These are phyloP conservation scores for Trichoderma atroviride DNA, from an alignment of 2,329 filamentous ascomycete species.

Conservation along the genomic window DNA sequence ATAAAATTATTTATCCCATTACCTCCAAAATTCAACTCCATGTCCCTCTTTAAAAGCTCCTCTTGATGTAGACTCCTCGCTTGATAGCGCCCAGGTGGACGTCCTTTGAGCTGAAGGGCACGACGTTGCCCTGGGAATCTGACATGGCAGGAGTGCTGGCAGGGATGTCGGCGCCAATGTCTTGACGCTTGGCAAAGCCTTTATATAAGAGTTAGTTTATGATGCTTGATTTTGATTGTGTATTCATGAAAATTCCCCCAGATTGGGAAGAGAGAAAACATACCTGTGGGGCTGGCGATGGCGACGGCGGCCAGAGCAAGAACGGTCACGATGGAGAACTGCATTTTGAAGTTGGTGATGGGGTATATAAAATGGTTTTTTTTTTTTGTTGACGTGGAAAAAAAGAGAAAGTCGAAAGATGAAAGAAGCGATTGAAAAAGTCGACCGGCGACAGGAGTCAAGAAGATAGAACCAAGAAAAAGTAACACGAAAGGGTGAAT, in stretches of 20 bases:
- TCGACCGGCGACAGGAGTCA: conserved; percentile 55
- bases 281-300: conserved; percentile 45
- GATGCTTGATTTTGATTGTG: neutral
- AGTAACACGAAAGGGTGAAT: conserved; percentile 26
- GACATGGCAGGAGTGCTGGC: conserved; percentile 51
- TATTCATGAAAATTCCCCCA: neutral
- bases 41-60: neutral
- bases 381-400: neutral
- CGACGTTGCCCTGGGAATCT: conserved; percentile 47
- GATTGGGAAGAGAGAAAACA: conserved; percentile 10
- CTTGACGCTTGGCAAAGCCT: conserved; percentile 27
- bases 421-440: conserved; percentile 37
- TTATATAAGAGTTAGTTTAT: conserved; percentile 3
- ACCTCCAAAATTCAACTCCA: neutral
- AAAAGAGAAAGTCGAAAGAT: conserved; percentile 27
- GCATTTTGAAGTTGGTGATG: conserved; percentile 51
- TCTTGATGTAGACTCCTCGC: conserved; percentile 3
- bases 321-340: conserved; percentile 53
- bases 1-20: conserved; percentile 11
- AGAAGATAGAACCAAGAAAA: conserved; percentile 25
- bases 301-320: conserved; percentile 52
- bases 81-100: conserved; percentile 44
- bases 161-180: conserved; percentile 26
- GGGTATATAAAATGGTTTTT: conserved; percentile 24
- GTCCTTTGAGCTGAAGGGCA: conserved; percentile 47